Conservation (phyloP, 2,329 filamentous ascomycete genomes). For the Emmonsiellopsis sp. region DNA sequence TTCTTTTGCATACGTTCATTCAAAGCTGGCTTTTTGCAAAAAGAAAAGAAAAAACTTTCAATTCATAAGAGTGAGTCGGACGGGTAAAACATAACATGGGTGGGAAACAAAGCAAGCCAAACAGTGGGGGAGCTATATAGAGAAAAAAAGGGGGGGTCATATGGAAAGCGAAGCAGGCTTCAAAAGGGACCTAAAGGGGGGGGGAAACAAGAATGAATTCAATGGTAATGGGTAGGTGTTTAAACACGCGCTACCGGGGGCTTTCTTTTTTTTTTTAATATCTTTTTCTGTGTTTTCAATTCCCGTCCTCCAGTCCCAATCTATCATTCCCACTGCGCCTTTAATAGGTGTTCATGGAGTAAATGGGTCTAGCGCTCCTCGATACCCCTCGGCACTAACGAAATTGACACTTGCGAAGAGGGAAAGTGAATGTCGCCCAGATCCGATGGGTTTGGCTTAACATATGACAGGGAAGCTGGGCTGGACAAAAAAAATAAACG, state of each 20-base stretch:
- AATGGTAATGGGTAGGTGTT: too few species aligned
- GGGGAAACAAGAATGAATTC: too few species aligned
- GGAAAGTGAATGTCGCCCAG: not conserved
- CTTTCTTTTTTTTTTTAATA: not conserved
- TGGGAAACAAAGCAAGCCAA: not conserved
- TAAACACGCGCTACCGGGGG: not conserved
- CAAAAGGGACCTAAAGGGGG: too few species aligned
- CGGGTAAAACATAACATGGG: not conserved
- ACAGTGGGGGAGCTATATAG: not conserved
- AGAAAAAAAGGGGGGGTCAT: too few species aligned
- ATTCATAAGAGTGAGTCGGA: not conserved
- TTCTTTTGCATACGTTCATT: not conserved
- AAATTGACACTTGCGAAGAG: not conserved
- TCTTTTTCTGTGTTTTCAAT: not conserved
- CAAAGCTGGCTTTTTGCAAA: not conserved
- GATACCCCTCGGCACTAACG: not conserved
- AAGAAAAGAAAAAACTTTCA: not conserved
- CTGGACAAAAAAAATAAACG: not conserved
- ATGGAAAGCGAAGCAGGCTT: too few species aligned
- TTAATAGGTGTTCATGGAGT: not conserved
- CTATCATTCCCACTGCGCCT: constrained; percentile 2
- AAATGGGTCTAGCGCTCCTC: not conserved
- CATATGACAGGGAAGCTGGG: not conserved
- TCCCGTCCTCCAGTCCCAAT: not conserved
- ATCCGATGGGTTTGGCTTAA: not conserved